phyloP scores from a whole-genome alignment of 2,329 filamentous ascomycete genomes.

The Chaetomium globosum region DNA sequence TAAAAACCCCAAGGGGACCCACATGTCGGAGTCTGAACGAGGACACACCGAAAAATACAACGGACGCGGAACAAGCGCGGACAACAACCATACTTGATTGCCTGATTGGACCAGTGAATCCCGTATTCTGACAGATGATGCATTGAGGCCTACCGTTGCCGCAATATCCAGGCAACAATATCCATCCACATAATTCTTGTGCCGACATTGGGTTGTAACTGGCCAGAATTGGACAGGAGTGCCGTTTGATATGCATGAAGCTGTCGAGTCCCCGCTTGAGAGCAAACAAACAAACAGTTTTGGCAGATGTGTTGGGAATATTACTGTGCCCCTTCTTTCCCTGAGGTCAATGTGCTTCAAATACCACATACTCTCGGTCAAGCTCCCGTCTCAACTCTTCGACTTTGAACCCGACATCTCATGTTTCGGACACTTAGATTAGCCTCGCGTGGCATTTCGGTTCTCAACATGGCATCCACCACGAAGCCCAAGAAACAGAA shows the following conservation, averaged over 20 bases:
- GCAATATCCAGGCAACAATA: neutral
- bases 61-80: too few relatives aligned
- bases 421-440: neutral
- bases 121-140: too few relatives aligned
- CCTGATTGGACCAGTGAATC: too few relatives aligned
- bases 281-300: neutral
- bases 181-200: neutral
- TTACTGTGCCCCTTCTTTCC: neutral
- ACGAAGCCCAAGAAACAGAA: constrained; percentile 11
- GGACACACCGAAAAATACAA: too few relatives aligned
- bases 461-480: neutral
- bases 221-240: neutral
- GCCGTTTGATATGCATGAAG: neutral
- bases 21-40: too few relatives aligned
- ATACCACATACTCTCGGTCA: too few relatives aligned
- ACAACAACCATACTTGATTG: too few relatives aligned
- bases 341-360: too few relatives aligned
- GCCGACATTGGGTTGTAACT: neutral
- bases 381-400: too few relatives aligned
- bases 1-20: too few relatives aligned
- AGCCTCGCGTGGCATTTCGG: too few relatives aligned
- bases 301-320: neutral
- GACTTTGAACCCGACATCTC: neutral
- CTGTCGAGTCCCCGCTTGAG: neutral
- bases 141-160: neutral